phyloP scores from a whole-genome alignment of 1,284 basidiomycete genomes.

The Gomphus sp. region DNA sequence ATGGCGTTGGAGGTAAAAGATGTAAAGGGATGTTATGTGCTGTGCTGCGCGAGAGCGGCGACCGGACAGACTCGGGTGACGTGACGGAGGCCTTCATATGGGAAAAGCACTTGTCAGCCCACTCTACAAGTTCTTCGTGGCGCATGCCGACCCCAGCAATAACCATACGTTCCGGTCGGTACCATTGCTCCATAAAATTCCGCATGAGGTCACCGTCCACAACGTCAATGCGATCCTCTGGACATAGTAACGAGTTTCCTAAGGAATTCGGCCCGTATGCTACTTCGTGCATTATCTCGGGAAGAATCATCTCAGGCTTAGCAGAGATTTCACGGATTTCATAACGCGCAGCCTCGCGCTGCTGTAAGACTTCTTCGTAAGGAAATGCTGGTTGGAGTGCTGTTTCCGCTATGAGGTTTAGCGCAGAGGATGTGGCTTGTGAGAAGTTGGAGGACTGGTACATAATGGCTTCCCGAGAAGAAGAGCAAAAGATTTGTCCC shows the following conservation, averaged over 20 bases:
- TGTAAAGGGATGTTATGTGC: constrained; percentile 35
- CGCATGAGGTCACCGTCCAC: constrained; percentile 63
- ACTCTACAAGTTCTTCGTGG: constrained; percentile 82
- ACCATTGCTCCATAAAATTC: constrained; percentile 76
- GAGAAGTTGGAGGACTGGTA: constrained; percentile 97
- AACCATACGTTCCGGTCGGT: constrained; percentile 88
- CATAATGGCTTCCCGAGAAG: constrained; percentile 93
- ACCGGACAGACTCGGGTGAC: constrained; percentile 4
- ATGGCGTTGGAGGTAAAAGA: constrained; percentile 36
- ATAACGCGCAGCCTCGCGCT: constrained; percentile 86
- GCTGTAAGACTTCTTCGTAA: constrained; percentile 73
- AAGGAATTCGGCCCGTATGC: constrained; percentile 77
- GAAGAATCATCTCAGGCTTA: constrained; percentile 94
- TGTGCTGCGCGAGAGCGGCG: constrained; percentile 22
- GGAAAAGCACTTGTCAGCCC: constrained; percentile 80
- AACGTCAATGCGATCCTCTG: constrained; percentile 69
- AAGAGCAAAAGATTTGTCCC: constrained; percentile 88
- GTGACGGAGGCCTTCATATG: constrained; percentile 37
- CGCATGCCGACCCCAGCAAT: constrained; percentile 90
- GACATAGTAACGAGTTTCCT: constrained; percentile 86
- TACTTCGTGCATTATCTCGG: constrained; percentile 83
- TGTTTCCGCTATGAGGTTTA: constrained; percentile 89
- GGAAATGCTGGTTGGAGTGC: constrained; percentile 74
- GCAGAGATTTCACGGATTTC: constrained; percentile 83
- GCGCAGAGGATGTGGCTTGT: constrained; percentile 69